Evolutionary conservation across 257 asterid genomes (phyloP).

Genomic region (Euphrasia confusa): DNA sequence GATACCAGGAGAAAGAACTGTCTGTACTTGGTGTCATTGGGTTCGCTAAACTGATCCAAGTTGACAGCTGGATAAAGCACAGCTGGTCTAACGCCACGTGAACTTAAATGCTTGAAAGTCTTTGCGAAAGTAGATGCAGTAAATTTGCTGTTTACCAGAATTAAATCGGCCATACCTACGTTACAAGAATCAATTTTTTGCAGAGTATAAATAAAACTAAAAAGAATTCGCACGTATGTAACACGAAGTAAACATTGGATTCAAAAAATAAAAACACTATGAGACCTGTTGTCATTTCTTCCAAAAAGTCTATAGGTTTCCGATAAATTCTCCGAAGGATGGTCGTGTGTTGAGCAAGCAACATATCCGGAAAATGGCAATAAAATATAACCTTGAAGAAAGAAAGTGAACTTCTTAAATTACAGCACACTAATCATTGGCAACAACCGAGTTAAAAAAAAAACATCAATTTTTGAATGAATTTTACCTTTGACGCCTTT

Average conservation of each 20-base stretch:
- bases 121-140: conserved; percentile 89
- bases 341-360: conserved; percentile 84
- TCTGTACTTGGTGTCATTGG: conserved; percentile 52
- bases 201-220: conserved; percentile 1
- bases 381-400: conserved; percentile 73
- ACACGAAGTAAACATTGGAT: neutral
- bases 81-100: conserved; percentile 71
- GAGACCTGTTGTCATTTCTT: conserved; percentile 87
- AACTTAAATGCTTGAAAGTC: conserved; percentile 70
- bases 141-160: conserved; percentile 90
- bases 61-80: conserved; percentile 96
- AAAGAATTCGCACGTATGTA: neutral
- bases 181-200: conserved; percentile 10
- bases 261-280: neutral
- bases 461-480: conserved; percentile 2
- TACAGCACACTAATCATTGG: conserved; percentile 1
- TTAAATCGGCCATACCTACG: conserved; percentile 90
- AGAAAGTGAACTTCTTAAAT: conserved; percentile 17
- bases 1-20: conserved; percentile 33
- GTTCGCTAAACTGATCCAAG: conserved; percentile 68
- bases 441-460: neutral
- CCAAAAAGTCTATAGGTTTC: conserved; percentile 71
- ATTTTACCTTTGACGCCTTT: conserved; percentile 65
- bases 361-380: conserved; percentile 95
- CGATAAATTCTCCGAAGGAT: conserved; percentile 78